Evolutionary conservation across 2,329 filamentous ascomycete species (phyloP).

Genomic region (Colletotrichum sp.): DNA sequence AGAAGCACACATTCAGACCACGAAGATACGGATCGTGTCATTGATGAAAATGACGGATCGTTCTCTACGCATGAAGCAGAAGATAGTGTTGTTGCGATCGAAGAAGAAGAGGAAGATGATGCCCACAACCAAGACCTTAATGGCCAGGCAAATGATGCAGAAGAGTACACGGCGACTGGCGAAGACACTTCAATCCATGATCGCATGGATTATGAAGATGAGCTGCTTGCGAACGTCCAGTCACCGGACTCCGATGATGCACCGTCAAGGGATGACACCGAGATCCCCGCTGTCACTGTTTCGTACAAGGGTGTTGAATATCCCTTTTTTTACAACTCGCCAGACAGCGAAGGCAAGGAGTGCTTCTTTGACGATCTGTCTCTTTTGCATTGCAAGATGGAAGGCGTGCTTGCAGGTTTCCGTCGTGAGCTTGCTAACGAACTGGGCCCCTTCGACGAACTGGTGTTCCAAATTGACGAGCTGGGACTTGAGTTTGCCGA

Average conservation of each 20-base stretch:
- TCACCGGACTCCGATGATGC: slow-evolving; percentile 15
- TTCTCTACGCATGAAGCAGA: neutral
- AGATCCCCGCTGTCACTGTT: slow-evolving; percentile 43
- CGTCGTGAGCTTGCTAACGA: slow-evolving; percentile 52
- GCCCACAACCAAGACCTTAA: neutral
- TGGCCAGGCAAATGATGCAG: neutral
- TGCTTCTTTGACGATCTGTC: slow-evolving; percentile 52
- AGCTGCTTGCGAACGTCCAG: slow-evolving; percentile 2
- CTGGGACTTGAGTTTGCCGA: slow-evolving; percentile 59
- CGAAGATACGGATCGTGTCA: neutral
- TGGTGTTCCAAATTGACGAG: slow-evolving; percentile 57
- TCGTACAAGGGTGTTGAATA: slow-evolving; percentile 49
- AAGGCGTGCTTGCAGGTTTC: slow-evolving; percentile 47
- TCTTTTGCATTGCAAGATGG: slow-evolving; percentile 48
- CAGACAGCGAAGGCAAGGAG: slow-evolving; percentile 33
- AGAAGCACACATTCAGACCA: neutral
- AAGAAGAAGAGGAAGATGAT: neutral
- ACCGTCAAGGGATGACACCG: slow-evolving; percentile 20
- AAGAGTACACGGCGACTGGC: slow-evolving; percentile 5
- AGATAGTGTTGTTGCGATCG: neutral
- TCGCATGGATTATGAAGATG: slow-evolving; percentile 10
- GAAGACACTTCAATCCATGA: slow-evolving; percentile 3
- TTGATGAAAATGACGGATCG: neutral
- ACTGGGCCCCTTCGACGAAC: slow-evolving; percentile 49
- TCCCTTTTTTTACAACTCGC: slow-evolving; percentile 39